These are phyloP conservation scores for Lepidium aucheri DNA, from an alignment of 345 rosid species.

Conservation along the genomic window DNA sequence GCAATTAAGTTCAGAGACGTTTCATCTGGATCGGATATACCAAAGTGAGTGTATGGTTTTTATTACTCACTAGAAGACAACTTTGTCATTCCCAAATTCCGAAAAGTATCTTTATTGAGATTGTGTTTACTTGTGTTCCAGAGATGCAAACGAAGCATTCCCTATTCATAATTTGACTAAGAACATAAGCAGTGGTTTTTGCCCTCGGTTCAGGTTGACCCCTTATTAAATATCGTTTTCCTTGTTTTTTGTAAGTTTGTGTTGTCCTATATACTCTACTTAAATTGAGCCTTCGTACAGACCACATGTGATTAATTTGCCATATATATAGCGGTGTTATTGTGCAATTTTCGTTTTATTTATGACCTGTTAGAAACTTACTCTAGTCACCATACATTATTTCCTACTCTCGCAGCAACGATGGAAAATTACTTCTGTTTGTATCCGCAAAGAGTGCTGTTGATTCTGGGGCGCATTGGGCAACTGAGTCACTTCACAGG, in stretches of 20 bases:
- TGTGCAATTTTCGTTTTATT: neutral
- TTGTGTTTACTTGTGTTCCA: slow-evolving; percentile 26
- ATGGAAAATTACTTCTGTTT: slow-evolving; percentile 71
- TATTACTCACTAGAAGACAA: slow-evolving; percentile 3
- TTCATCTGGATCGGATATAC: slow-evolving; percentile 28
- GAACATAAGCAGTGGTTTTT: slow-evolving; percentile 67
- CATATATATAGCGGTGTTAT: neutral
- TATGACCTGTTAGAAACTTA: neutral
- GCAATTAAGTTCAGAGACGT: slow-evolving; percentile 38
- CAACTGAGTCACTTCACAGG: slow-evolving; percentile 71
- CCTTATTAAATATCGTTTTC: neutral
- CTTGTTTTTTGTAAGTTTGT: neutral
- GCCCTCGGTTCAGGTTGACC: slow-evolving; percentile 73
- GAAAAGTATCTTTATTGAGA: neutral
- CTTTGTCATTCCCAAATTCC: neutral
- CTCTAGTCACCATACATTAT: slow-evolving; percentile 6
- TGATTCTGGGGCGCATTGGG: slow-evolving; percentile 66
- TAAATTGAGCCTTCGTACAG: neutral
- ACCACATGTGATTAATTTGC: neutral
- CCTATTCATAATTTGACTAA: slow-evolving; percentile 46
- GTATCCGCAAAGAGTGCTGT: slow-evolving; percentile 65
- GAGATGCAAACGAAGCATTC: slow-evolving; percentile 44
- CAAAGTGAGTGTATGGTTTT: slow-evolving; percentile 38
- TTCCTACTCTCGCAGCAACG: slow-evolving; percentile 49
- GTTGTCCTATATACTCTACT: neutral